Evolutionary conservation across 2,329 filamentous ascomycete genomes (phyloP), one percentile per base, ranked within the genome.

Genomic region (Ophiostoma angusticollis): DNA sequence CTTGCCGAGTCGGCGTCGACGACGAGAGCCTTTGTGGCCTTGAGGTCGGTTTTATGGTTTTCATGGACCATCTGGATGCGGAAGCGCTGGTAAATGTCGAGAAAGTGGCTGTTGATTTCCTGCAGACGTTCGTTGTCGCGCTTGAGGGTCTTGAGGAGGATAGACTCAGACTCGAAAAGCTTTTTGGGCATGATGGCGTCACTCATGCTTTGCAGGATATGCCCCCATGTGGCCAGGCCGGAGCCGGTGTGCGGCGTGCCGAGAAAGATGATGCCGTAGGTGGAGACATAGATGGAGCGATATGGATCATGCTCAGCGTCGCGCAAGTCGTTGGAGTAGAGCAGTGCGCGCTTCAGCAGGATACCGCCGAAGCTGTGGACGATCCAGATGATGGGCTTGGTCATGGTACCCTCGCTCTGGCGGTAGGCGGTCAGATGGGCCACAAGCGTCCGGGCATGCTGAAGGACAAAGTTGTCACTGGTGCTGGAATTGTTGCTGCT

Each of bases 51-150:
- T 45, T 78, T 79, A 48, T 78, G 73, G 32, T 77, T 78, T 52
- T 87, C 82, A 40, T 85, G 80, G 27, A 77, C 82, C 69, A 85
- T 84, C 50, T 81, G 80, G 36, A 86, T 75, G 47, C 74, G 70
- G 52, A 83, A 85, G 2, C 75, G 68, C 41, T 74, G 70, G 45
- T 82, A 76, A 21, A 85, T 74, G 37, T 84, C 76, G 14, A 78
- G 64, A 48, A 87, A 87, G 41, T 78, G 69, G 37, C 65, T 72
- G 54, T 83, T 85, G 55, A 87, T 84, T 44, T 79, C 78, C 49
- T 80, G 73, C 5, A 87, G 58, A 0, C 73, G 81, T 57, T 85
- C 81, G 42, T 79, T 85, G 51, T 85, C 77, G 36, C 67, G 73
- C 53, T 78, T 78, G n/a, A 87, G 64, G 2, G 80, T 78, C 50